Conservation (phyloP, 2,329 filamentous ascomycete species). For the Plenodomus tracheiphilus region DNA sequence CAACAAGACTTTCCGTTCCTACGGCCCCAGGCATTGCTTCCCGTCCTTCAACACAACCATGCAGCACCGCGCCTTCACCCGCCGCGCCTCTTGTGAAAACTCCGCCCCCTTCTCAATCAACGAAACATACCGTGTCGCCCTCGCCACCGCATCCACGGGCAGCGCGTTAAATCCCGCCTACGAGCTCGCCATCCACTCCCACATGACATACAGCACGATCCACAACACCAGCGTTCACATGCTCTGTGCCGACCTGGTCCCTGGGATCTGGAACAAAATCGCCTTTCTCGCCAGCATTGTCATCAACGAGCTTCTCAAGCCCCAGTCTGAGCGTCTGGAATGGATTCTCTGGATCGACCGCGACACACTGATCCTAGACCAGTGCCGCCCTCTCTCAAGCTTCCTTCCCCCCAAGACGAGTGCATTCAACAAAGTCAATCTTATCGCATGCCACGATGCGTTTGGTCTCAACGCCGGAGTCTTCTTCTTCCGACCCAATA, state of each 20-base stretch:
- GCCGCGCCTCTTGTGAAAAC: not conserved
- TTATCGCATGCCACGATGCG: constrained; percentile 45
- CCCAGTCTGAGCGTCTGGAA: constrained; percentile 44
- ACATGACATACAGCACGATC: not conserved
- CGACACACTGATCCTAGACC: constrained; percentile 51
- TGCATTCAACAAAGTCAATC: constrained; percentile 24
- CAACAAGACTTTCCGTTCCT: not conserved
- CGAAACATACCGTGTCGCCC: not conserved
- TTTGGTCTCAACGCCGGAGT: constrained; percentile 51
- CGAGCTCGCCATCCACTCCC: not conserved
- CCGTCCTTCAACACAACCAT: not conserved
- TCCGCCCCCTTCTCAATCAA: not conserved
- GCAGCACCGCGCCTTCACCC: not conserved
- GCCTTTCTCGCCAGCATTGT: constrained; percentile 45
- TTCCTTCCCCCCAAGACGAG: constrained; percentile 41
- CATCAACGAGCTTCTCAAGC: constrained; percentile 41
- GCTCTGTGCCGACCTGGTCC: not conserved
- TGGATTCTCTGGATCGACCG: constrained; percentile 52
- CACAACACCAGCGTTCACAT: not conserved
- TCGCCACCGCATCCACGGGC: not conserved
- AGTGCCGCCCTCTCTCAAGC: constrained; percentile 45
- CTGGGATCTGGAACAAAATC: not conserved
- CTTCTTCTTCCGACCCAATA: constrained; percentile 47
- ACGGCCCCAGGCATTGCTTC: not conserved
- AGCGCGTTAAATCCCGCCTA: not conserved